A percentile compares a stretch with the other conserved stretches of the same genome.
Evolutionary conservation across 192 early-diverging fungal genomes (phyloP).

Genomic region (Entomortierella beljakovae): DNA sequence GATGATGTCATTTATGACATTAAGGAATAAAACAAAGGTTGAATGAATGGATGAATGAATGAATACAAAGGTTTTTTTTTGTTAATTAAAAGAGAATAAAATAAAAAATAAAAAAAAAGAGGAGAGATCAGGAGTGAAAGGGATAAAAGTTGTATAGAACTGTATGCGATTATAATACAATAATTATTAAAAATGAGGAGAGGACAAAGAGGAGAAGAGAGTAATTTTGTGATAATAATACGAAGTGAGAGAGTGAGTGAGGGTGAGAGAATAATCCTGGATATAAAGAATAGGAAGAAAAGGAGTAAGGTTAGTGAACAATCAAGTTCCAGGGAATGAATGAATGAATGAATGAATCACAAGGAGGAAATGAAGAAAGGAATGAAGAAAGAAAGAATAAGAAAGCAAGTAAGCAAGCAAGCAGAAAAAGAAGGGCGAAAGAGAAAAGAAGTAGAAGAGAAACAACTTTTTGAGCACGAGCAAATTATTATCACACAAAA

Average conservation of each 20-base stretch:
- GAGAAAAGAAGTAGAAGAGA: background rate
- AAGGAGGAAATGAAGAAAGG: background rate
- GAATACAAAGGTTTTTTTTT: background rate
- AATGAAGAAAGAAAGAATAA: background rate
- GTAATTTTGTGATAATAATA: no score
- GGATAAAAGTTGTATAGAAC: no score
- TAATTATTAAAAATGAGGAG: no score
- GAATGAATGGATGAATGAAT: slow-evolving; percentile 5
- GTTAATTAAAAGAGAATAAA: background rate
- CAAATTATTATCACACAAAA: background rate
- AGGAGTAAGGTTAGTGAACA: no score
- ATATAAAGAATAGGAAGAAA: no score
- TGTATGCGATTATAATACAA: no score
- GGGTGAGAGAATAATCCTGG: no score
- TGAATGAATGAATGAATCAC: background rate
- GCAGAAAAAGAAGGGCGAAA: background rate
- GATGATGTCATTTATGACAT: slow-evolving; percentile 57
- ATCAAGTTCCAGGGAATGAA: no score
- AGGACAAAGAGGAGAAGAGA: no score
- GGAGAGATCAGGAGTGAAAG: no score
- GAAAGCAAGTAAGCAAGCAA: slow-evolving; percentile 1
- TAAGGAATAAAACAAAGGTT: slow-evolving; percentile 1
- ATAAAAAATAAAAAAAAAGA: background rate
- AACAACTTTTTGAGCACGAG: background rate
- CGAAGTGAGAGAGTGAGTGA: no score